Conservation (phyloP, 169 alveolate genomes). For the Babesia ovata region DNA sequence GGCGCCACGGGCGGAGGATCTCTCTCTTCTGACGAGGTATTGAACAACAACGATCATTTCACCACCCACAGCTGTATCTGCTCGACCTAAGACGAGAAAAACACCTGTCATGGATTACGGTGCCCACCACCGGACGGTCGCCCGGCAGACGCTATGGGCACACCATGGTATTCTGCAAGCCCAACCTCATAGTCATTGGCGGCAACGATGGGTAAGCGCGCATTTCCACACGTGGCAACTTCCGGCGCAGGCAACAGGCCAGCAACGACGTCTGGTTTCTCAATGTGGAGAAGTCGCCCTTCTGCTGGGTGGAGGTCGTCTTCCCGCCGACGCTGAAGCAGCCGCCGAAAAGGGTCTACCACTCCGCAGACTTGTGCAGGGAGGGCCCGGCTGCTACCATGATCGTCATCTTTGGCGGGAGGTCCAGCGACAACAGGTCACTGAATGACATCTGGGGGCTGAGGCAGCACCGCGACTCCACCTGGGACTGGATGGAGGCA, state of each 20-base stretch:
- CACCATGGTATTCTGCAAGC: slow-evolving; percentile 94
- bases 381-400: slow-evolving; percentile 99
- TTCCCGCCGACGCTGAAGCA: slow-evolving; percentile 78
- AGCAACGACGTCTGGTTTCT: slow-evolving; percentile 96
- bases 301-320: slow-evolving; percentile 92
- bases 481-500: slow-evolving; percentile 99
- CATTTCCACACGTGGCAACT: neutral
- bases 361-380: slow-evolving; percentile 82
- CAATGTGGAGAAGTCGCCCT: slow-evolving; percentile 96
- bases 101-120: slow-evolving; percentile 94
- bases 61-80: slow-evolving; percentile 82
- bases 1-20: slow-evolving; percentile 99
- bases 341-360: slow-evolving; percentile 95
- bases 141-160: slow-evolving; percentile 99
- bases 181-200: slow-evolving; percentile 95
- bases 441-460: slow-evolving; percentile 98
- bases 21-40: slow-evolving; percentile 92
- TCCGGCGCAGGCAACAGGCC: slow-evolving; percentile 69
- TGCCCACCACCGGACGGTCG: slow-evolving; percentile 95
- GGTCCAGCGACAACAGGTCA: slow-evolving; percentile 92
- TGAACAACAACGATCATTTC: neutral
- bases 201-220: slow-evolving; percentile 94
- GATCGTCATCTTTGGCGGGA: slow-evolving; percentile 99
- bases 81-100: slow-evolving; percentile 94
- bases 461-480: slow-evolving; percentile 98